These are phyloP conservation scores for Lotmaria passim DNA, from an alignment of 208 protist genomes.

Conservation along the genomic window DNA sequence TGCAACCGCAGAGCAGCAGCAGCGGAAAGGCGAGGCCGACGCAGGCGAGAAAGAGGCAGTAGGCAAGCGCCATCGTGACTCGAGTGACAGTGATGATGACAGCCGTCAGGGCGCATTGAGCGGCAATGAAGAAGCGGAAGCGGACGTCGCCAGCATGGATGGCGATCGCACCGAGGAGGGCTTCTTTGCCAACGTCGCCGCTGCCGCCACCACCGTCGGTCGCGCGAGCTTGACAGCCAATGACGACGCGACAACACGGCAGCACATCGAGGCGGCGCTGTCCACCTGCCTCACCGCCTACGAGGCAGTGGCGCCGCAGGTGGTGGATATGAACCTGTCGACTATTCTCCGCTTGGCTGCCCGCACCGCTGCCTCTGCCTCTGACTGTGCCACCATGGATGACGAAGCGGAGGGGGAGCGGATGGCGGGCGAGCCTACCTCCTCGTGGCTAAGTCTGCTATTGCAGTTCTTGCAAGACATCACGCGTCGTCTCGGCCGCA, in stretches of 20 bases:
- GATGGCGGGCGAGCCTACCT: too few relatives aligned
- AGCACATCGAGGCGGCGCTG: conserved; percentile 47
- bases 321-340: conserved; percentile 81
- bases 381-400: not conserved
- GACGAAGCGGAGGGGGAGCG: not conserved
- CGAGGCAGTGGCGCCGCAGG: conserved; percentile 87
- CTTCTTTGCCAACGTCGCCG: conserved; percentile 22
- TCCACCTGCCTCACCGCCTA: conserved; percentile 81
- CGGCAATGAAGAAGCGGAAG: not conserved
- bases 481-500: conserved; percentile 47
- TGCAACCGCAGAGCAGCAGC: not conserved
- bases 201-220: conserved; percentile 17
- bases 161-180: conserved; percentile 24
- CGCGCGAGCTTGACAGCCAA: conserved; percentile 20
- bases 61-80: not conserved
- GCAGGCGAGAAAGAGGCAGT: conserved; percentile 3
- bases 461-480: conserved; percentile 61
- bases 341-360: conserved; percentile 75
- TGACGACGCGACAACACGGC: conserved; percentile 19
- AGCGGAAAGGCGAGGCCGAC: not conserved
- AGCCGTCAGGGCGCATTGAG: not conserved
- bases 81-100: conserved; percentile 7
- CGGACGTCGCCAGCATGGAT: not conserved
- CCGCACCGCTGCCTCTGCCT: conserved; percentile 32
- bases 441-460: conserved; percentile 25